Conservation (phyloP, 116 monocot genomes). For the Thalassia testudinum region DNA sequence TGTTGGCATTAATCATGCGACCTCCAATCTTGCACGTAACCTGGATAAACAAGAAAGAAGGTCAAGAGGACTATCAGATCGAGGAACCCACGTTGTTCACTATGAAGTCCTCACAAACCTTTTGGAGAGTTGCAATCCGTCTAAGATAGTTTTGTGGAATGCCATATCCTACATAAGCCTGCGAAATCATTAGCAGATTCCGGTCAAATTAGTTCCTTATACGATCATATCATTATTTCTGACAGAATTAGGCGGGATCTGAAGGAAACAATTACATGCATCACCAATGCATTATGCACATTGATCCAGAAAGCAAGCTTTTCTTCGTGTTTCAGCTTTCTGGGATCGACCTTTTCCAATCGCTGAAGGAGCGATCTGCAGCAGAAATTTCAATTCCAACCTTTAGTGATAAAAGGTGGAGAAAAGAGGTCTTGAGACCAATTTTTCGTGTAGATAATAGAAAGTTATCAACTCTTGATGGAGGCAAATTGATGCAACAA, state of each 20-base stretch:
- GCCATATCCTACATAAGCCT: slow-evolving; percentile 75
- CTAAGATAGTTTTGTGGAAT: slow-evolving; percentile 57
- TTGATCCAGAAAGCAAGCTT: slow-evolving; percentile 96
- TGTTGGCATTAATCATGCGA: slow-evolving; percentile 34
- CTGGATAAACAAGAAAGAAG: slow-evolving; percentile 16
- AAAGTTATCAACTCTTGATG: too few species aligned
- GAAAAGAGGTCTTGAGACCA: too few species aligned
- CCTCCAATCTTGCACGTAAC: slow-evolving; percentile 67
- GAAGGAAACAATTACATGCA: slow-evolving; percentile 89
- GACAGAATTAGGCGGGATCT: too few species aligned
- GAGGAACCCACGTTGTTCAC: too few species aligned
- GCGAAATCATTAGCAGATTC: background rate
- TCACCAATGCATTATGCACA: slow-evolving; percentile 82
- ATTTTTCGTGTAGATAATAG: too few species aligned
- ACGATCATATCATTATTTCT: too few species aligned
- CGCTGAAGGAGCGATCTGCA: slow-evolving; percentile 41
- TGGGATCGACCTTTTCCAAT: slow-evolving; percentile 60
- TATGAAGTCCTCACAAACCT: background rate
- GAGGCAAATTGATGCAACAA: too few species aligned
- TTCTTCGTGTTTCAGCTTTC: slow-evolving; percentile 70
- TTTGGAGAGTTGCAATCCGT: slow-evolving; percentile 27
- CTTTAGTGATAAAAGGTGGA: too few species aligned
- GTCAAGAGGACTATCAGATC: background rate
- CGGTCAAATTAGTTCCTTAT: too few species aligned
- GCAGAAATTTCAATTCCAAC: slow-evolving; percentile 4